Evolutionary conservation across 805 yeast species (phyloP).

Genomic region (Candida insectalens): DNA sequence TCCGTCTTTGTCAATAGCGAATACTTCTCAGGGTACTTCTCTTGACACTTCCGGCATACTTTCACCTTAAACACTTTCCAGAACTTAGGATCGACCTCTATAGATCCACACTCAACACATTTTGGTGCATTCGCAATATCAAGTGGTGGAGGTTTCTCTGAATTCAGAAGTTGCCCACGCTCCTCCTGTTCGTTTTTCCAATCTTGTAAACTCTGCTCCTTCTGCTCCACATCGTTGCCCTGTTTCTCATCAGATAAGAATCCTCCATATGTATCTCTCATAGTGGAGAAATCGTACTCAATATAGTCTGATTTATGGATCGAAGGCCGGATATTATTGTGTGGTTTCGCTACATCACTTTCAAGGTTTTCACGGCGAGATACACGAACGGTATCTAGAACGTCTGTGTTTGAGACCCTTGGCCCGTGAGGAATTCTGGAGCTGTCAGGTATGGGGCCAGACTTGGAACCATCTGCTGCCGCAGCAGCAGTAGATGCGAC

Average conservation of each 20-base stretch:
- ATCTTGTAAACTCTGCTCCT: slow-evolving; percentile 34
- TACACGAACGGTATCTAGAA: slow-evolving; percentile 5
- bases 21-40: slow-evolving; percentile 74
- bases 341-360: slow-evolving; percentile 3
- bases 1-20: slow-evolving; percentile 91
- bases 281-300: slow-evolving; percentile 82
- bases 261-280: slow-evolving; percentile 86
- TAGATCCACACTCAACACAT: slow-evolving; percentile 74
- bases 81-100: slow-evolving; percentile 71
- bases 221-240: slow-evolving; percentile 13
- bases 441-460: too few species aligned
- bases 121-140: slow-evolving; percentile 68
- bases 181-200: slow-evolving; percentile 44
- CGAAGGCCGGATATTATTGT: slow-evolving; percentile 28
- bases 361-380: background rate
- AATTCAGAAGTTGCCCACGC: slow-evolving; percentile 19
- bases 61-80: slow-evolving; percentile 58
- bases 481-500: too few species aligned
- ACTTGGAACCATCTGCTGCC: too few species aligned
- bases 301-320: slow-evolving; percentile 59
- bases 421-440: background rate
- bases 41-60: slow-evolving; percentile 75
- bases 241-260: slow-evolving; percentile 39
- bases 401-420: slow-evolving; percentile 1
- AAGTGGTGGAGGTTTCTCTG: slow-evolving; percentile 47